phyloP scores from a whole-genome alignment of 345 rosid genomes.

The Citrus trifoliata region DNA sequence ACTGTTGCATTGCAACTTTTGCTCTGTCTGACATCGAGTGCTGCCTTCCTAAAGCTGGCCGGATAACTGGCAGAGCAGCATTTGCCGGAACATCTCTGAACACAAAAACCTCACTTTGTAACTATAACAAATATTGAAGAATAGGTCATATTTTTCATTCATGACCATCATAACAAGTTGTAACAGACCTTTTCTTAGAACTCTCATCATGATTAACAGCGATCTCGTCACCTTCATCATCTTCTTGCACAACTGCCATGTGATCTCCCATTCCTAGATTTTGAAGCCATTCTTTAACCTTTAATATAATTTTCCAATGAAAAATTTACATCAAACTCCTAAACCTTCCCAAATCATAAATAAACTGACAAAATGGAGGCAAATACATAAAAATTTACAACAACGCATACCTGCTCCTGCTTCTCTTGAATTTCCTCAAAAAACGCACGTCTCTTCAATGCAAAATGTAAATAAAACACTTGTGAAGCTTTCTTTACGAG shows the following conservation, averaged over 20 bases:
- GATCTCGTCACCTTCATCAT: constrained; percentile 74
- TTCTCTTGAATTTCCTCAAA: constrained; percentile 96
- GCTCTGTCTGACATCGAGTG: constrained; percentile 86
- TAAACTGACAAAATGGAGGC: neutral
- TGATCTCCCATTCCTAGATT: constrained; percentile 98
- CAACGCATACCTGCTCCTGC: constrained; percentile 86
- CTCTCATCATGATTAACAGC: constrained; percentile 74
- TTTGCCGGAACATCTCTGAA: constrained; percentile 97
- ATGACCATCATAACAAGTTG: neutral
- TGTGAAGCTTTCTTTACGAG: constrained; percentile 87
- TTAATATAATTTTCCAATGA: constrained; percentile 48
- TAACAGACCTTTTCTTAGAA: constrained; percentile 67
- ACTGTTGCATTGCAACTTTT: constrained; percentile 95
- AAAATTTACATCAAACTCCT: constrained; percentile 44
- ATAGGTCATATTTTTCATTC: neutral
- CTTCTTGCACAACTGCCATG: constrained; percentile 62
- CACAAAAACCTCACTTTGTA: constrained; percentile 33
- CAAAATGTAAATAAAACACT: constrained; percentile 85
- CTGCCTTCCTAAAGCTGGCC: constrained; percentile 89
- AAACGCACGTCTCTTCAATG: constrained; percentile 84
- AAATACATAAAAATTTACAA: neutral
- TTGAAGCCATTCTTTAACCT: constrained; percentile 99
- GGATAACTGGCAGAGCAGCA: constrained; percentile 92
- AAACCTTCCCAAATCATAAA: constrained; percentile 18
- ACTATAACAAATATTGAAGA: constrained; percentile 13